Conservation (phyloP, 75 land plant genomes). For the Pinus tabuliformis region DNA sequence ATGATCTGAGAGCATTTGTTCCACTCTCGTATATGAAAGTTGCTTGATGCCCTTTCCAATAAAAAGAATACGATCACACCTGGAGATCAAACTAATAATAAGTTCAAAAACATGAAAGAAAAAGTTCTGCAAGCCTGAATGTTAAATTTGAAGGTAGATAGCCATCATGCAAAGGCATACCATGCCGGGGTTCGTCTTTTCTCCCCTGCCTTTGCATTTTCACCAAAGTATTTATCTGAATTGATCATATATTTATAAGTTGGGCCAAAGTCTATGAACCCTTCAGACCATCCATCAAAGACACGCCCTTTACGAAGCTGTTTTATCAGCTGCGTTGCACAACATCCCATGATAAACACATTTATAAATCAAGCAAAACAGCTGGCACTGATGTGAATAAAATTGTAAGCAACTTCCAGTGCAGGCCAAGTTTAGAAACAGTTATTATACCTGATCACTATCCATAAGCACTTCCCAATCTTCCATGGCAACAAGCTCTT, state of each 20-base stretch:
- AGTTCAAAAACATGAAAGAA: slow-evolving; percentile 5
- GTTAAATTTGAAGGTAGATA: slow-evolving; percentile 15
- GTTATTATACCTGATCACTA: slow-evolving; percentile 74
- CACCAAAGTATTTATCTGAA: slow-evolving; percentile 47
- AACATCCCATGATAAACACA: background rate
- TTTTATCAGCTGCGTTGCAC: slow-evolving; percentile 41
- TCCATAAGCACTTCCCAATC: slow-evolving; percentile 58
- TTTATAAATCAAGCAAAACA: slow-evolving; percentile 2
- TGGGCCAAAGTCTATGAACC: slow-evolving; percentile 62
- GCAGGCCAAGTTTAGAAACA: slow-evolving; percentile 12
- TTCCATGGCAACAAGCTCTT: slow-evolving; percentile 25
- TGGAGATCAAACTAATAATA: slow-evolving; percentile 26
- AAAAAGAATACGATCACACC: slow-evolving; percentile 94
- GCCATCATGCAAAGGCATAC: slow-evolving; percentile 14
- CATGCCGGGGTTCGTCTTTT: slow-evolving; percentile 83
- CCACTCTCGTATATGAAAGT: slow-evolving; percentile 42
- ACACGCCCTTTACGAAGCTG: slow-evolving; percentile 49
- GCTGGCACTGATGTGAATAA: slow-evolving; percentile 21
- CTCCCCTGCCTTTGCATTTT: slow-evolving; percentile 32
- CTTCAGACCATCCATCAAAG: slow-evolving; percentile 81
- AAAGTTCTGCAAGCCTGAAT: background rate
- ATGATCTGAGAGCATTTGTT: slow-evolving; percentile 68
- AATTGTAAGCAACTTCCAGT: slow-evolving; percentile 23
- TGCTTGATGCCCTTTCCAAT: slow-evolving; percentile 66
- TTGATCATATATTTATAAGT: slow-evolving; percentile 70